phyloP scores from a whole-genome alignment of 2,329 filamentous ascomycete genomes.

The Penicillium frequentans region DNA sequence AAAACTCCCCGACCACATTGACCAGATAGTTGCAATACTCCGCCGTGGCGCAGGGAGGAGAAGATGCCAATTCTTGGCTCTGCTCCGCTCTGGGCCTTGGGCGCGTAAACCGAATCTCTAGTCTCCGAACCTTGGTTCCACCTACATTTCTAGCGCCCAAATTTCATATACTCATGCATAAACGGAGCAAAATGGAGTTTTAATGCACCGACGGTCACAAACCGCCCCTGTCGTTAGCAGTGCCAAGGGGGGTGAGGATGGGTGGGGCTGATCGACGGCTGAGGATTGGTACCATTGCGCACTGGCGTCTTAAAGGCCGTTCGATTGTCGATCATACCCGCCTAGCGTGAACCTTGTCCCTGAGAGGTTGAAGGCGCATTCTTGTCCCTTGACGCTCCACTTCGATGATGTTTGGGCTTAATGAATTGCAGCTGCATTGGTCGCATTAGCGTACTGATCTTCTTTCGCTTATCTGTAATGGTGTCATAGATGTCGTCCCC shows the following conservation, averaged over 20 bases:
- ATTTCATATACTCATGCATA: not conserved
- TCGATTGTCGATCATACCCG: constrained; percentile 22
- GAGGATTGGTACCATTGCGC: constrained; percentile 15
- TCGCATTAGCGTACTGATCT: not conserved
- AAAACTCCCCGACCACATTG: not conserved
- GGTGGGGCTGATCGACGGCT: constrained; percentile 19
- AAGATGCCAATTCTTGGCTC: constrained; percentile 4
- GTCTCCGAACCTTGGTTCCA: not conserved
- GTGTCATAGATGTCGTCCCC: not conserved
- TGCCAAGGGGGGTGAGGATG: constrained; percentile 2
- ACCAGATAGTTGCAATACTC: not conserved
- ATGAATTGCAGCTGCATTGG: constrained; percentile 12
- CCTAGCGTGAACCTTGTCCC: constrained; percentile 18
- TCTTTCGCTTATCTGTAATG: not conserved
- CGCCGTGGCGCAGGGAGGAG: not conserved
- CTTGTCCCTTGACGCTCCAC: constrained; percentile 12
- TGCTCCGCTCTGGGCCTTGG: not conserved
- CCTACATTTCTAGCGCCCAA: not conserved
- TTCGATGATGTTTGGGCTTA: constrained; percentile 8
- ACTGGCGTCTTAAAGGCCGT: constrained; percentile 10
- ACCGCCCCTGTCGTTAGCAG: not conserved
- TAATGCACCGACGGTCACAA: not conserved
- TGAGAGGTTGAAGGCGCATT: constrained; percentile 10
- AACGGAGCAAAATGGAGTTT: not conserved
- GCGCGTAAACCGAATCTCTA: not conserved